phyloP scores from a whole-genome alignment of 306 rosid species.

The Lathyrus aphaca region DNA sequence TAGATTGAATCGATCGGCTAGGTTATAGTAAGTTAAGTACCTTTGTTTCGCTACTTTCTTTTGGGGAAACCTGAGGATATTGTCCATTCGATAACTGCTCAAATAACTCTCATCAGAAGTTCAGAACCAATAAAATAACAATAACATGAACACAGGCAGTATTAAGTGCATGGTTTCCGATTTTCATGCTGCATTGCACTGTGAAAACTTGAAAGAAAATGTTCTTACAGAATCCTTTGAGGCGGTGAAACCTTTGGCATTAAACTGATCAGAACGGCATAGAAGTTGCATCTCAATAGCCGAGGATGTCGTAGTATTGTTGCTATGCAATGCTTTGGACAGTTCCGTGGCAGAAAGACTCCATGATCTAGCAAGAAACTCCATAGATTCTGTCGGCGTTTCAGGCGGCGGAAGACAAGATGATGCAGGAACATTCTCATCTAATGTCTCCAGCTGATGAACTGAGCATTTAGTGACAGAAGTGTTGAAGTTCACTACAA shows the following conservation, averaged over 20 bases:
- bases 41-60: conserved; percentile 76
- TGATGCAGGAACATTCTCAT: conserved; percentile 61
- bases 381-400: conserved; percentile 96
- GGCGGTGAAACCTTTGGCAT: conserved; percentile 41
- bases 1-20: background rate
- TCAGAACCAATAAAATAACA: conserved; percentile 32
- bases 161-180: conserved; percentile 22
- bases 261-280: conserved; percentile 42
- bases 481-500: conserved; percentile 64
- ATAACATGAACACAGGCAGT: conserved; percentile 8
- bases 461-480: conserved; percentile 54
- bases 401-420: conserved; percentile 64
- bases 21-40: conserved; percentile 41
- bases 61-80: conserved; percentile 69
- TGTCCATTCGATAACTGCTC: conserved; percentile 52
- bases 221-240: conserved; percentile 69
- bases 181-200: conserved; percentile 23
- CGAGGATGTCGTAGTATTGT: conserved; percentile 43
- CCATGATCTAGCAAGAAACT: conserved; percentile 96
- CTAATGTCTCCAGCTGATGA: conserved; percentile 70
- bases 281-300: conserved; percentile 48
- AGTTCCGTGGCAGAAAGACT: conserved; percentile 89
- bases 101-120: conserved; percentile 41
- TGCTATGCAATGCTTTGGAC: conserved; percentile 73
- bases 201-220: conserved; percentile 17